These are phyloP conservation scores for Pichia sp. DNA, from an alignment of 1,139 yeast genomes.

Conservation along the genomic window DNA sequence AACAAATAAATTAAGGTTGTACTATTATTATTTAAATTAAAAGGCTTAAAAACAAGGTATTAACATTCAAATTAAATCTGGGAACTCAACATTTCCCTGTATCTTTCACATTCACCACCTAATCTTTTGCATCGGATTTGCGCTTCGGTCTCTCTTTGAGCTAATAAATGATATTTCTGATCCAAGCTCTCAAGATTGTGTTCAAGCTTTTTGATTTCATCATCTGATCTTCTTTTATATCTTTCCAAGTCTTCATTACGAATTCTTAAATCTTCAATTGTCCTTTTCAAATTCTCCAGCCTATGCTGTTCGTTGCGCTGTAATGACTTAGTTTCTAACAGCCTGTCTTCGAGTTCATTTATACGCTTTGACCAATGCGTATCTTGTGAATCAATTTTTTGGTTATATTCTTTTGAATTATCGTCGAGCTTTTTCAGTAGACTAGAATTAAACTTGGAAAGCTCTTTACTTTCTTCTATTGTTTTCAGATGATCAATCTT, in stretches of 20 bases:
- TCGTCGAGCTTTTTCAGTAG: slow-evolving; percentile 26
- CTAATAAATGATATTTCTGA: slow-evolving; percentile 31
- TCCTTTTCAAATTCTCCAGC: slow-evolving; percentile 29
- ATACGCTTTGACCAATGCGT: slow-evolving; percentile 29
- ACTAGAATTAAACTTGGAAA: slow-evolving; percentile 30
- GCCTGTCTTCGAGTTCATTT: slow-evolving; percentile 27
- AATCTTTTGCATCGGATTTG: slow-evolving; percentile 35
- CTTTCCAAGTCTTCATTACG: slow-evolving; percentile 22
- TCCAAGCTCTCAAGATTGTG: slow-evolving; percentile 30
- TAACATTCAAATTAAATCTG: too few relatives aligned
- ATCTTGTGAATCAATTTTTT: slow-evolving; percentile 29
- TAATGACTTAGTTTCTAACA: slow-evolving; percentile 25
- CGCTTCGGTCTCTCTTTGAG: slow-evolving; percentile 35
- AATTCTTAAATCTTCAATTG: slow-evolving; percentile 24
- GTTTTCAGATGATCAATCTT: slow-evolving; percentile 22
- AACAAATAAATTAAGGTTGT: too few relatives aligned
- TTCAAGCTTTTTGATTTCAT: slow-evolving; percentile 24
- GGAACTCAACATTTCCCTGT: slow-evolving; percentile 33
- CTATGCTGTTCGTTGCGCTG: slow-evolving; percentile 34
- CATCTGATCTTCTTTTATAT: slow-evolving; percentile 21
- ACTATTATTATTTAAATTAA: too few relatives aligned
- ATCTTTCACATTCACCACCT: slow-evolving; percentile 41
- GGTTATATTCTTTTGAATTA: slow-evolving; percentile 18
- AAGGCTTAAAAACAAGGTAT: too few relatives aligned
- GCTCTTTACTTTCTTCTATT: slow-evolving; percentile 29